These are phyloP conservation scores for Penicillium hesseltinei DNA, from an alignment of 2,329 filamentous ascomycete genomes.

Conservation along the genomic window DNA sequence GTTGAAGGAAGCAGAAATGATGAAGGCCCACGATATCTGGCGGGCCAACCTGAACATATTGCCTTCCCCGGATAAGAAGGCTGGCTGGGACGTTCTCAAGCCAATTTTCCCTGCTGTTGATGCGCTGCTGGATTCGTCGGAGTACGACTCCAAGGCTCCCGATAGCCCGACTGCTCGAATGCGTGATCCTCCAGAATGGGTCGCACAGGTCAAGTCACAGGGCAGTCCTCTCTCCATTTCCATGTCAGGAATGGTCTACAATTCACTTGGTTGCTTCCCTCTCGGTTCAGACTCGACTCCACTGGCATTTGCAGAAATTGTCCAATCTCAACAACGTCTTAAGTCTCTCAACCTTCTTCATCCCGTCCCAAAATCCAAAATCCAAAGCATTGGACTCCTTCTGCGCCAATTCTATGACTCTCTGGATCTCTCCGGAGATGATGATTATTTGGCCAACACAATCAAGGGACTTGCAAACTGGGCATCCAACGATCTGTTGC, in stretches of 20 bases:
- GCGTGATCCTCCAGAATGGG: constrained; percentile 35
- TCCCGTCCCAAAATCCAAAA: constrained; percentile 33
- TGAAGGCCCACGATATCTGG: constrained; percentile 46
- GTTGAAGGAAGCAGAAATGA: constrained; percentile 48
- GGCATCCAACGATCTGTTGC: constrained; percentile 28
- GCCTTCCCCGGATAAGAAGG: constrained; percentile 13
- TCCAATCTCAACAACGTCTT: constrained; percentile 46
- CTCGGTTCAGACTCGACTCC: constrained; percentile 44
- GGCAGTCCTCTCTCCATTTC: constrained; percentile 42
- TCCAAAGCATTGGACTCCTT: constrained; percentile 36
- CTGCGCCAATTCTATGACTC: constrained; percentile 33
- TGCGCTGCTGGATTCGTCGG: constrained; percentile 27
- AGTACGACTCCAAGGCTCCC: constrained; percentile 7
- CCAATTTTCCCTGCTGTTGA: constrained; percentile 29
- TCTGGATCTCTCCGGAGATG: constrained; percentile 21
- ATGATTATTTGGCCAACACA: constrained; percentile 23
- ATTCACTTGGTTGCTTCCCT: constrained; percentile 48
- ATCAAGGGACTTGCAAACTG: constrained; percentile 34
- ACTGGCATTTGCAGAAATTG: constrained; percentile 46
- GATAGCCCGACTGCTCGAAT: constrained; percentile 15
- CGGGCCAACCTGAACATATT: constrained; percentile 32
- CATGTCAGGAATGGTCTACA: constrained; percentile 37
- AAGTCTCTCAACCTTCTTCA: constrained; percentile 44
- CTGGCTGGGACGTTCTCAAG: constrained; percentile 29
- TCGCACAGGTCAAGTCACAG: constrained; percentile 31